Percentiles rank a stretch among this genome's conserved stretches.
Conservation (phyloP, 2,329 filamentous ascomycete genomes). For the Rhynchosporium secalis region DNA sequence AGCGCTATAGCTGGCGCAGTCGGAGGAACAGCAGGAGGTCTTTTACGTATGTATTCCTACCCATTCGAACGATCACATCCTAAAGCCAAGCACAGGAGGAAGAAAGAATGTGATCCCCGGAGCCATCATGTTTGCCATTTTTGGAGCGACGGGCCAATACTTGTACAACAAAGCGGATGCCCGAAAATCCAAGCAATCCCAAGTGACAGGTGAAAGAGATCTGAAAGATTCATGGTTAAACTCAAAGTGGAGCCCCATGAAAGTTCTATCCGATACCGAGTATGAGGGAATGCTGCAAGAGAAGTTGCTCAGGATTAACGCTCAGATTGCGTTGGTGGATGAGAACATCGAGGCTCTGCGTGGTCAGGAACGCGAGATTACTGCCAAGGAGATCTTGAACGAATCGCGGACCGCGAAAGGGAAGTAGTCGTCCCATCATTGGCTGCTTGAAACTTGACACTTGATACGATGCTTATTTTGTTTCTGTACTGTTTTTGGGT, state of each 20-base stretch:
- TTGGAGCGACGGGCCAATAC: slow-evolving; percentile 57
- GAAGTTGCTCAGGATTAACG: slow-evolving; percentile 69
- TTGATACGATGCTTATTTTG: background rate
- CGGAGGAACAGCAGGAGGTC: slow-evolving; percentile 62
- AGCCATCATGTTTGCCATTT: slow-evolving; percentile 57
- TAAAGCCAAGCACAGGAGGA: slow-evolving; percentile 49
- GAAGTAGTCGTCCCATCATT: background rate
- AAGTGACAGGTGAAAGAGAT: slow-evolving; percentile 34
- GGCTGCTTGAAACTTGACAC: background rate
- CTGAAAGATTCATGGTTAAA: slow-evolving; percentile 47
- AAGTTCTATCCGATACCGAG: slow-evolving; percentile 68
- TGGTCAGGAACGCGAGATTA: slow-evolving; percentile 24
- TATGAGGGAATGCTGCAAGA: slow-evolving; percentile 71
- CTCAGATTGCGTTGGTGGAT: slow-evolving; percentile 75
- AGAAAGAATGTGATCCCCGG: slow-evolving; percentile 56
- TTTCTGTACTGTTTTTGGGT: background rate
- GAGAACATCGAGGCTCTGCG: slow-evolving; percentile 64
- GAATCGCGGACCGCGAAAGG: slow-evolving; percentile 11
- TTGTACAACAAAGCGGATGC: slow-evolving; percentile 54
- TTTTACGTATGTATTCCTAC: slow-evolving; percentile 48
- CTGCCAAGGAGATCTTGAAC: slow-evolving; percentile 11
- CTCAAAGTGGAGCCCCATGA: slow-evolving; percentile 71
- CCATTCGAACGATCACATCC: background rate
- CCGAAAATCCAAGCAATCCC: slow-evolving; percentile 29
- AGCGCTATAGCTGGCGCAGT: slow-evolving; percentile 71